Base-by-base conservation (phyloP, 2,329 filamentous ascomycete genomes). In the Monilinia fructicola region DNA sequence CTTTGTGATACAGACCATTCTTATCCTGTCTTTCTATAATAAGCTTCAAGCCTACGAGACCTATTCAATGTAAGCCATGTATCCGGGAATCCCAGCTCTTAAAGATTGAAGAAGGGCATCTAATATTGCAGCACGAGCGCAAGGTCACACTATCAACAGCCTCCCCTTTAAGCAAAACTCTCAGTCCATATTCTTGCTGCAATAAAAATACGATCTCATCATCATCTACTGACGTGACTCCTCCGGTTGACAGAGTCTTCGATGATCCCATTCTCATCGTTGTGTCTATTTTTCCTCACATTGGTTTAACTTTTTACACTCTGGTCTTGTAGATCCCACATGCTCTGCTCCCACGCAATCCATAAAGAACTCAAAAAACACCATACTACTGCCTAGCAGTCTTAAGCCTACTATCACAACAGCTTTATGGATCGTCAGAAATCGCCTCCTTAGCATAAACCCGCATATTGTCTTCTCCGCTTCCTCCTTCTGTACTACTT, bases 341-440 rank as follows among this genome's bases (percentile, higher is more conserved):
- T 52, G 16, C 23, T n/a, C 26, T 40, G 12, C 6, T 4, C 4
- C n/a, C 2, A 35, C 6, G 31, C 31, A 35, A 35, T 35, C 31
- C 5, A 35, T n/a, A 35, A 35, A 7, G 9, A 35, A 35, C 18
- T 0, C 16, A 23, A 21, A 53, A 55, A 50, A 54, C 38, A 69
- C 66, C 68, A 69, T 80, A 83, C 80, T 81, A 83, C 70, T 84
- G 80, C 10, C 81, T 81, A 2, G 81, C 81, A 67, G 84, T 83
- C 71, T 83, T 83, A 68, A 81, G 82, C 62, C 81, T 72, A 0
- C 79, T 82, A 71, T 84, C 81, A 69, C 80, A 83, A 69, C 81
- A 83, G 68, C 78, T 81, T 72, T 78, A 81, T 1, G 80, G 79
- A 69, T 83, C 81, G 64, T 83, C 80, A 68, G 82, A 82, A 31